Conservation (phyloP, 176 grass and related monocot species). For the Aegilops sharonensis region DNA sequence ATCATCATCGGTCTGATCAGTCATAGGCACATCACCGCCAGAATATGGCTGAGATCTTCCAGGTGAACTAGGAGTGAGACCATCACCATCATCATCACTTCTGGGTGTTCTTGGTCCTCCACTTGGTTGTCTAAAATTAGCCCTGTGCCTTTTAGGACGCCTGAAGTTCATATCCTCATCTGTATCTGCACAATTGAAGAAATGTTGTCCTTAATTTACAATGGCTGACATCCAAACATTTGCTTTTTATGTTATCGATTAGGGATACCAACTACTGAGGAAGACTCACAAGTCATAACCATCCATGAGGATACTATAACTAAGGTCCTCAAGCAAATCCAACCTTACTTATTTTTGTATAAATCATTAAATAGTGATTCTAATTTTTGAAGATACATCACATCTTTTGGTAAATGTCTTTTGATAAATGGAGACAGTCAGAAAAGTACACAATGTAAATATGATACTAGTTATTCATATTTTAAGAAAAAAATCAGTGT, state of each 20-base stretch:
- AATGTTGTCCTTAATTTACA: constrained; percentile 8
- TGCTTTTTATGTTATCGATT: background rate
- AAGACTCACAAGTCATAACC: background rate
- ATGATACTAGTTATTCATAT: background rate
- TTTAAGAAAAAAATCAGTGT: background rate
- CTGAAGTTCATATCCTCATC: constrained; percentile 82
- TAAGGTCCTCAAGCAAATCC: background rate
- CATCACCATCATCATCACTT: constrained; percentile 86
- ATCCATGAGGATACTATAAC: background rate
- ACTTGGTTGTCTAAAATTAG: constrained; percentile 69
- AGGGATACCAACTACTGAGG: background rate
- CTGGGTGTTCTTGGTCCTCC: constrained; percentile 71
- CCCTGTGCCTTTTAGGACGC: constrained; percentile 79
- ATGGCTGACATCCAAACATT: background rate
- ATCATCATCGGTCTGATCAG: constrained; percentile 91
- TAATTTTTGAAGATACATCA: background rate
- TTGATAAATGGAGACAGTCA: background rate
- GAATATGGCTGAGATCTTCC: constrained; percentile 80
- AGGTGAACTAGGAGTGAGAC: constrained; percentile 78
- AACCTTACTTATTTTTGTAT: background rate
- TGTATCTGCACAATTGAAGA: constrained; percentile 51
- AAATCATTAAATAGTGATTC: background rate
- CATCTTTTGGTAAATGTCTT: background rate
- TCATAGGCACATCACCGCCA: constrained; percentile 81
- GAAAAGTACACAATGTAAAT: background rate